phyloP scores from a whole-genome alignment of 2,329 filamentous ascomycete species.

The Chaetomium strumarium region DNA sequence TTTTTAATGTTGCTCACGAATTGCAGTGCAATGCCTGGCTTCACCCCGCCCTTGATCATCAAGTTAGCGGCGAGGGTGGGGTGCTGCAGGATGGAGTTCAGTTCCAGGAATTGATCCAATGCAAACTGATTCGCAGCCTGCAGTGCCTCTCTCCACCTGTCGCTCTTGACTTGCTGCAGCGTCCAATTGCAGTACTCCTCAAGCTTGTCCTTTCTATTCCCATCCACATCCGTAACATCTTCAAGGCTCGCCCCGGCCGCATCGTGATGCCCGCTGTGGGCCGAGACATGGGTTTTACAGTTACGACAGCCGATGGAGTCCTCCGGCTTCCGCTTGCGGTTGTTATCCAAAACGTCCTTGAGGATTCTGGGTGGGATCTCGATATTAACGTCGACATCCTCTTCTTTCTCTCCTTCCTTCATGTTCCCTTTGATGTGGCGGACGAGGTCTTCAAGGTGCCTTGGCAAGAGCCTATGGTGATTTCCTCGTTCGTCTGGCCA shows the following conservation, averaged over 20 bases:
- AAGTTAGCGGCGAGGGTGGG: background rate
- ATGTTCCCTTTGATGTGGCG: background rate
- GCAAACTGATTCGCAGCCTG: conserved; percentile 3
- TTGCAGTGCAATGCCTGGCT: background rate
- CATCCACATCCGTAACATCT: background rate
- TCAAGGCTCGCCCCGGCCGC: background rate
- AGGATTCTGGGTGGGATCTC: conserved; percentile 1
- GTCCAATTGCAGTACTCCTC: background rate
- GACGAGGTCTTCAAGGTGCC: background rate
- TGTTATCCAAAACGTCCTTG: background rate
- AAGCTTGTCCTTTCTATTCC: background rate
- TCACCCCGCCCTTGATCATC: background rate
- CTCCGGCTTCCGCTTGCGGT: background rate
- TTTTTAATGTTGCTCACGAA: background rate
- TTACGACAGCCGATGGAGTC: conserved; percentile 2
- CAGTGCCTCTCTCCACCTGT: conserved; percentile 2
- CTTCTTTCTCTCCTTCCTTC: conserved; percentile 1
- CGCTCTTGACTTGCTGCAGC: background rate
- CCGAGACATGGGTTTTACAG: background rate
- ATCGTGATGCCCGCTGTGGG: background rate
- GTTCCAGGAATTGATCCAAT: conserved; percentile 1
- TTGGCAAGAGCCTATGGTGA: background rate
- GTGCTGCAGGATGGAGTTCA: background rate
- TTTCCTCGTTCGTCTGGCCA: background rate
- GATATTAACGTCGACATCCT: background rate